These are phyloP conservation scores for Benincasa hispida DNA, from an alignment of 306 rosid genomes.

Conservation along the genomic window DNA sequence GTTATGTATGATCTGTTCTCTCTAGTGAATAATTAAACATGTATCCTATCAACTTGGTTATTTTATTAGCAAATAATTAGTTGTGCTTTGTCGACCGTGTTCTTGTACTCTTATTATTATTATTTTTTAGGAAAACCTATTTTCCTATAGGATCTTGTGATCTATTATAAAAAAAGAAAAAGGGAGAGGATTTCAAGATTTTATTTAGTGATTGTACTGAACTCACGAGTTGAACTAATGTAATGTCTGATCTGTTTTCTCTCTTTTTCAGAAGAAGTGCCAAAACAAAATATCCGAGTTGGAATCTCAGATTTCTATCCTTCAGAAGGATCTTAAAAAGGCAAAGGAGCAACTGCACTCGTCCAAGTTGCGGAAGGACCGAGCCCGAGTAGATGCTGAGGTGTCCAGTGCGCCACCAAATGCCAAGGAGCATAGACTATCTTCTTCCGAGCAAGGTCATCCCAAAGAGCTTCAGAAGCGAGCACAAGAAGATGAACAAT, in stretches of 20 bases:
- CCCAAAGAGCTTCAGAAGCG: slow-evolving; percentile 33
- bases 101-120: not conserved
- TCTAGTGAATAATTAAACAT: not conserved
- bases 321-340: slow-evolving; percentile 59
- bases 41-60: not conserved
- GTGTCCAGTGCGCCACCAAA: slow-evolving; percentile 48
- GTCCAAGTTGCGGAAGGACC: slow-evolving; percentile 53
- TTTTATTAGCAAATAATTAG: not conserved
- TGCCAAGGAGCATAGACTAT: slow-evolving; percentile 47
- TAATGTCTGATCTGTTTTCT: not conserved
- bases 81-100: not conserved
- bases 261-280: slow-evolving; percentile 51
- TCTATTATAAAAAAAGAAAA: not conserved
- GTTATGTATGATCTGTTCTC: not conserved
- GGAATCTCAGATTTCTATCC: slow-evolving; percentile 71
- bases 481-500: slow-evolving; percentile 29
- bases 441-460: slow-evolving; percentile 36
- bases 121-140: not conserved
- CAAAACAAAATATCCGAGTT: slow-evolving; percentile 72
- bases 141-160: not conserved
- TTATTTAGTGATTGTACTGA: not conserved
- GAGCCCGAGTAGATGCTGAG: slow-evolving; percentile 55
- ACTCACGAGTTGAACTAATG: not conserved
- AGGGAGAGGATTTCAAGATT: not conserved
- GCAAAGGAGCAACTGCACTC: slow-evolving; percentile 44